Base-by-base conservation (phyloP, 2,329 filamentous ascomycete species). In the Exophiala aquamarina region DNA sequence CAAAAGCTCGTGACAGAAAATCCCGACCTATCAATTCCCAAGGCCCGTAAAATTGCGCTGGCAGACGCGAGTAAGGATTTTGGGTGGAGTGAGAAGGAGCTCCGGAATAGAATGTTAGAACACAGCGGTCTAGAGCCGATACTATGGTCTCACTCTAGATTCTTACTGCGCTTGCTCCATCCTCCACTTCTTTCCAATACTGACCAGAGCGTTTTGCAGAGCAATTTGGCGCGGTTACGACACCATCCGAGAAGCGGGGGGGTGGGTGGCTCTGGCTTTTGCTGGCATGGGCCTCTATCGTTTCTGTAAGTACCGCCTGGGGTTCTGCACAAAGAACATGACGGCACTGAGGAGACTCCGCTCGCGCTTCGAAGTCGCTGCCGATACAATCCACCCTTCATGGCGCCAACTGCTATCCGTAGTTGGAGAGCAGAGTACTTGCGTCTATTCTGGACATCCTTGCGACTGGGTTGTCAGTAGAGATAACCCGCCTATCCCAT, bases 261-360 rank as follows among this genome's bases (percentile, higher is more conserved):
- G 78, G 2, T 81, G 77, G 77, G 72, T 70, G 2, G 70, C 75
- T 10, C 67, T 82, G 3, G 71, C 80, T 2, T 81, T 82, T 54
- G 73, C 78, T 3, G 77, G 78, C 23, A 76, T 76, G 64, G 78
- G 78, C 2, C 71, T 82, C 11, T 81, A 81, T 60, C 70, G 78
- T 5, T 78, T 81, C 60, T 81, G 77, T 71, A 82, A 82, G 58
- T 81, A 81, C 57, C 71, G 78, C 34, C 72, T 75, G 1, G 74
- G 73, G 3, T 79, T 81, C 56, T 70, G 71, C 34, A 67, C 70
- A 4, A 73, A 75, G 13, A 72, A 76, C 3, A 74, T 78, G 62
- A 65, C 70, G 28, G 70, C 70, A 2, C 64, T 81, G 5, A 65
- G 66, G 11, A 65, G 64, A 23, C 58, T 78, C 6, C 62, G 68